phyloP scores from a whole-genome alignment of 495 filamentous ascomycete genomes.

The Tuber aestivum region DNA sequence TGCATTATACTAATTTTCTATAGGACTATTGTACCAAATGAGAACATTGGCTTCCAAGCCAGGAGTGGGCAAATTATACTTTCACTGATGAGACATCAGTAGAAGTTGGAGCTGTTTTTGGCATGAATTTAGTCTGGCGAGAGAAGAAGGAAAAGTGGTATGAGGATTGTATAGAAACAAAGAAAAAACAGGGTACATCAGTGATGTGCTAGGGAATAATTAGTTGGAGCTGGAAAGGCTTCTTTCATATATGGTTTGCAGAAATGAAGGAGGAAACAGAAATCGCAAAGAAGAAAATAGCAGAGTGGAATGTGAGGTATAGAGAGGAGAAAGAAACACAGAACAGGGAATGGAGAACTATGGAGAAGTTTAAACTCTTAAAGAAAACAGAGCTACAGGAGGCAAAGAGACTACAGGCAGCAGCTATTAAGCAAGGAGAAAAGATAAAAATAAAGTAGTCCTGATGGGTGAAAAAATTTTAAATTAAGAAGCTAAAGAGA shows the following conservation, averaged over 20 bases:
- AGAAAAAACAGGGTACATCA: neutral
- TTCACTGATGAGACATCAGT: neutral
- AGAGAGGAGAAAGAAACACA: neutral
- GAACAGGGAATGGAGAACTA: neutral
- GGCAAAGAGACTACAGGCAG: neutral
- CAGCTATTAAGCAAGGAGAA: neutral
- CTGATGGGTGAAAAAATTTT: constrained; percentile 4
- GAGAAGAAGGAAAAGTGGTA: neutral
- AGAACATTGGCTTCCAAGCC: too few species aligned
- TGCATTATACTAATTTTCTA: too few species aligned
- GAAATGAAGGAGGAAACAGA: neutral
- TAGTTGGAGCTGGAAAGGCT: neutral
- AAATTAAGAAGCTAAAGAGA: constrained; percentile 5
- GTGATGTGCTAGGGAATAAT: constrained; percentile 13
- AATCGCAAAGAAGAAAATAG: neutral
- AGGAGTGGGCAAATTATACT: neutral
- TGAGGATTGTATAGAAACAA: too few species aligned
- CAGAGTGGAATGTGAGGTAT: neutral
- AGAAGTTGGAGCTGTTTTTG: neutral
- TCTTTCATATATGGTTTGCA: neutral
- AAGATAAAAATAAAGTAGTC: neutral
- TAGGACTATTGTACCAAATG: too few species aligned
- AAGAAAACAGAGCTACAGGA: neutral
- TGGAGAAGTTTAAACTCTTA: neutral
- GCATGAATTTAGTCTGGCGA: neutral